Base-by-base conservation (phyloP, 305 asterid species). In the Vinca major region DNA sequence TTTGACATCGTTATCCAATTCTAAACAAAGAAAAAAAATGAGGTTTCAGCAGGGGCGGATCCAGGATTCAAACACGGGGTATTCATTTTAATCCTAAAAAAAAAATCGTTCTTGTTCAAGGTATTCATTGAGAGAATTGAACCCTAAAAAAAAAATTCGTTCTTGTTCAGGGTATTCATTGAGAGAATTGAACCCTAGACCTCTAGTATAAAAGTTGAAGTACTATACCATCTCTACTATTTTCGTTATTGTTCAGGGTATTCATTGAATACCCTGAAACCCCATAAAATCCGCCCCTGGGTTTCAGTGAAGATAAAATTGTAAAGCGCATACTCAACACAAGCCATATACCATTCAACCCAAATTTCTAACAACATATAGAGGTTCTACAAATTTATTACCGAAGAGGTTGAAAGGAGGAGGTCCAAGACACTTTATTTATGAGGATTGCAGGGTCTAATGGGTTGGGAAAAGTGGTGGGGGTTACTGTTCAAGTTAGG, bases 1-100 rank as follows among this genome's bases (percentile, higher is more conserved):
- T 79, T 82, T 74, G 96, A 86, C 98, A 90, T 92, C 73, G 79
- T 55, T 61, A 39, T n/a, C 47, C 65, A 7, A 61, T 14, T 37
- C 65, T 61, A 61, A 7, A 26, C 33, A 26, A 26, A n/a, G 14
- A 60, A 8, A 16, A 60, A 14, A 4, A 60, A 41, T 14, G 21
- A 60, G 4, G 4, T 12, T 39, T 60, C 21, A 40, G 64, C 44
- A 40, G 44, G 44, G n/a, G n/a, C n/a, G n/a, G n/a, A n/a, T n/a
- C n/a, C n/a, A n/a, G n/a, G n/a, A n/a, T n/a, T n/a, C n/a, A n/a
- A n/a, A n/a, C n/a, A n/a, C n/a, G n/a, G n/a, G n/a, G n/a, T n/a
- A n/a, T n/a, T n/a, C n/a, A n/a, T n/a, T n/a, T n/a, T n/a, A n/a
- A n/a, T n/a, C n/a, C n/a, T n/a, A n/a, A n/a, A n/a, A n/a, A n/a